Percentiles rank a stretch among this genome's conserved stretches.
Conservation (phyloP, 495 filamentous ascomycete genomes). For the Lasiosphaeria miniovina region DNA sequence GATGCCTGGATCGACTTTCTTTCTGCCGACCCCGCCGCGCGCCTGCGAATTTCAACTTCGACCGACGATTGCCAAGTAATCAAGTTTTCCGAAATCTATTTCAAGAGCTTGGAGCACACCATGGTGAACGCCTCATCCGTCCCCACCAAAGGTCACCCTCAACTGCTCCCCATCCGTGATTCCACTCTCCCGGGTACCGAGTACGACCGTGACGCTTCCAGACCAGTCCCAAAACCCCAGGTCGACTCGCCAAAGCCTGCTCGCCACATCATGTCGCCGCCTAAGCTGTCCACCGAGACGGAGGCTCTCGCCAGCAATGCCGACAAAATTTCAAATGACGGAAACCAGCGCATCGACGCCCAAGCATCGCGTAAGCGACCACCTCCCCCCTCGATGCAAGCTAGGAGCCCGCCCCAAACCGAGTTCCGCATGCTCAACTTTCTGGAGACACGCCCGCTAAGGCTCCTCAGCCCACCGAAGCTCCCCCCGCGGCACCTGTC, state of each 20-base stretch:
- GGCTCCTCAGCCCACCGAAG: too few species aligned
- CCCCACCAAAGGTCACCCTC: background rate
- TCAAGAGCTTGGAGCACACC: background rate
- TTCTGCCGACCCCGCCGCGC: too few species aligned
- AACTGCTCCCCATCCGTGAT: background rate
- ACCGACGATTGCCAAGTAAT: constrained; percentile 1
- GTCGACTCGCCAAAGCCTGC: constrained; percentile 2
- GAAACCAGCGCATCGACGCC: background rate
- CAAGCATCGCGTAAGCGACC: constrained; percentile 14
- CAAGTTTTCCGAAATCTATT: constrained; percentile 1
- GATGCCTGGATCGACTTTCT: constrained; percentile 28
- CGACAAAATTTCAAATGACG: background rate
- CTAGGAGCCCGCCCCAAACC: background rate
- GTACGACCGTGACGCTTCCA: background rate
- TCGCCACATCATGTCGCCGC: background rate
- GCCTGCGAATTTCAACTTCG: background rate
- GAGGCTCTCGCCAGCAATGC: background rate
- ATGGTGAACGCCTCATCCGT: background rate
- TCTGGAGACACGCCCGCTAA: too few species aligned
- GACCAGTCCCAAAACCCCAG: background rate
- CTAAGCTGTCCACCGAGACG: constrained; percentile 3
- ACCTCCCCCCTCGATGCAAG: constrained; percentile 2
- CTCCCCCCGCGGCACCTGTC: background rate
- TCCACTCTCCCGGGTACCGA: background rate
- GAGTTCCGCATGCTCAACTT: background rate